Conservation (phyloP, 495 filamentous ascomycete species). For the Penicillium riverlandense region DNA sequence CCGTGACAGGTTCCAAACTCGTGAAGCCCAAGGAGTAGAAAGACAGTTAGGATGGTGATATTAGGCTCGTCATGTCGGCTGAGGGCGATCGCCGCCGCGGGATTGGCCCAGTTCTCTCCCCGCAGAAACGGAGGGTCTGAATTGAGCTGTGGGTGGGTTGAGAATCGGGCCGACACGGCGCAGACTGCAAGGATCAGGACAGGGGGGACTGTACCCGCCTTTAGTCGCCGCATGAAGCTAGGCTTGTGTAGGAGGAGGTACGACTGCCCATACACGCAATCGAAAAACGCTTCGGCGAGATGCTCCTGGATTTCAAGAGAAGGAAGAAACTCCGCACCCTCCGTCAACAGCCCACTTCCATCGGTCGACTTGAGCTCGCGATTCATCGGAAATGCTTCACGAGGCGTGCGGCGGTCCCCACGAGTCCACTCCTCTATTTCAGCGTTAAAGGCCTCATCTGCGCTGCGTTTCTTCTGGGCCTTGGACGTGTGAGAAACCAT, state of each 20-base stretch:
- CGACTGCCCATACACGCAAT: slow-evolving; percentile 90
- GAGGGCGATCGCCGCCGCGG: slow-evolving; percentile 75
- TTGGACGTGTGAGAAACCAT: slow-evolving; percentile 53
- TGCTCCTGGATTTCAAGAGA: slow-evolving; percentile 89
- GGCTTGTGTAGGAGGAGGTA: slow-evolving; percentile 96
- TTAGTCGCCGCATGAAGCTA: slow-evolving; percentile 84
- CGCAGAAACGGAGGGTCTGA: slow-evolving; percentile 81
- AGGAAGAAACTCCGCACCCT: slow-evolving; percentile 79
- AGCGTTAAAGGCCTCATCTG: slow-evolving; percentile 78
- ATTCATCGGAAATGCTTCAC: slow-evolving; percentile 48
- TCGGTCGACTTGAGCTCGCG: slow-evolving; percentile 57
- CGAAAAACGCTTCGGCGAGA: slow-evolving; percentile 90
- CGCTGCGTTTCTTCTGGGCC: slow-evolving; percentile 70
- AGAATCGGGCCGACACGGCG: slow-evolving; percentile 88
- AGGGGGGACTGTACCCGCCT: slow-evolving; percentile 63
- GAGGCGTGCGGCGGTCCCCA: slow-evolving; percentile 37
- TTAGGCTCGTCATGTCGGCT: slow-evolving; percentile 90
- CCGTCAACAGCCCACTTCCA: slow-evolving; percentile 63
- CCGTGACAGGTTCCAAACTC: slow-evolving; percentile 97
- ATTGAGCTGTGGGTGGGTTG: slow-evolving; percentile 83
- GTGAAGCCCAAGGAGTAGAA: slow-evolving; percentile 82
- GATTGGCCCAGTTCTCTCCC: slow-evolving; percentile 82
- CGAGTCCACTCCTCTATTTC: slow-evolving; percentile 80
- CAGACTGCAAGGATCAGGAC: slow-evolving; percentile 88
- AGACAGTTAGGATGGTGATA: slow-evolving; percentile 86